Base-by-base conservation (phyloP, 2,329 filamentous ascomycete species). In the Pseudocercospora macadamiae region DNA sequence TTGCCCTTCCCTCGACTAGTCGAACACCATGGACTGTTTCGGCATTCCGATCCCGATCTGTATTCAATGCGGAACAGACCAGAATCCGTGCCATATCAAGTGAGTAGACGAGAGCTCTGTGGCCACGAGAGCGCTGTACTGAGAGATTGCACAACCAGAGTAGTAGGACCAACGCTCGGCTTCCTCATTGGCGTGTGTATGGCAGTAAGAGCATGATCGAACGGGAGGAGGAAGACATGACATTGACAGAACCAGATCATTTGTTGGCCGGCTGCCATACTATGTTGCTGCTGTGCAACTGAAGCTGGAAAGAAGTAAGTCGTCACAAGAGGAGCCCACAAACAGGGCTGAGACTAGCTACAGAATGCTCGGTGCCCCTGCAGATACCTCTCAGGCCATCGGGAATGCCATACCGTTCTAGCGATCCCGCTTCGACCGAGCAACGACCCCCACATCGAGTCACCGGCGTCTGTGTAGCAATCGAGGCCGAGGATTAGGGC, bases 1-100 rank as follows among this genome's bases (percentile, higher is more conserved):
- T n/a, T n/a, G n/a, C n/a, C n/a, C n/a, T n/a, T n/a, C n/a, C 16
- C 16, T 32, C 23, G 45, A 21, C 2, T 48, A 7, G 26, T 21
- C 18, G 34, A 25, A 51, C 51, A 52, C 19, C 37, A 64, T 66
- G 61, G 62, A 57, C n/a, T 66, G 67, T 56, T 66, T 64, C 57
- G 59, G 57, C 56, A 62, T 72, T 32, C 68, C 68, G n/a, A 47
- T 73, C 14, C 71, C 71, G 4, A 55, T 74, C 19, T 75, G 73
- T 61, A 71, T 75, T 42, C 73, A 75, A 55, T 75, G 73, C 61
- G 72, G 72, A 25, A 73, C 67, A 32, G 62, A 75, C 42, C 71
- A 75, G 55, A 74, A 74, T 47, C 73, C 73, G 18, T 75, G 73
- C 64, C 71, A 75, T 52, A 62, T 74, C 57, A 75, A 75, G 63